Evolutionary conservation across 2,329 filamentous ascomycete genomes (phyloP).

Genomic region (Huntiella savannae): DNA sequence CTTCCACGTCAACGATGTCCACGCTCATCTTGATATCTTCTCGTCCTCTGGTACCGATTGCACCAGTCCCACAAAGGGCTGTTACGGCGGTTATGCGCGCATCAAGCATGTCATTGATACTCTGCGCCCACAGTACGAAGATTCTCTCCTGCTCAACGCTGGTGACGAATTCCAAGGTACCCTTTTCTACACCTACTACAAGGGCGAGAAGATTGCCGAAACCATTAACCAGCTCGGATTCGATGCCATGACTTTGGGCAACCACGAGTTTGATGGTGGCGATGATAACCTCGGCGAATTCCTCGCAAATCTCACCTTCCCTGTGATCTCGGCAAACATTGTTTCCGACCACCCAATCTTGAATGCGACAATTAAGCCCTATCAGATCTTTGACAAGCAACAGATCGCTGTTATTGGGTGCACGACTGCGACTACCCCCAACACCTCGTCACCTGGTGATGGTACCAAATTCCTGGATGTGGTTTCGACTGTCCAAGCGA

Average conservation of each 20-base stretch:
- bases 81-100: conserved; percentile 45
- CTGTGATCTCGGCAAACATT: conserved; percentile 44
- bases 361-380: conserved; percentile 45
- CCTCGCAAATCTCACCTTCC: conserved; percentile 43
- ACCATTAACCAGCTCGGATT: conserved; percentile 47
- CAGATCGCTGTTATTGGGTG: conserved; percentile 44
- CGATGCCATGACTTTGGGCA: conserved; percentile 48
- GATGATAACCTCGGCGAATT: conserved; percentile 44
- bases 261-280: conserved; percentile 48
- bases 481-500: conserved; percentile 37
- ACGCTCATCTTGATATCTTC: conserved; percentile 47
- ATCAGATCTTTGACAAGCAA: conserved; percentile 43
- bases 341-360: conserved; percentile 38
- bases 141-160: conserved; percentile 43
- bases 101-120: conserved; percentile 41
- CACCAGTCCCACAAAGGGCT: conserved; percentile 33
- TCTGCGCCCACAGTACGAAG: conserved; percentile 35
- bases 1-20: conserved; percentile 52
- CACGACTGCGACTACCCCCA: conserved; percentile 38
- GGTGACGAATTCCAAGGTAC: conserved; percentile 56
- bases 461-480: conserved; percentile 40
- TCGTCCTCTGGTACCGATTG: conserved; percentile 42
- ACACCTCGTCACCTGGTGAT: conserved; percentile 38
- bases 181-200: conserved; percentile 47
- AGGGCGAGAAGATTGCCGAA: conserved; percentile 48